phyloP scores from a whole-genome alignment of 2,329 filamentous ascomycete species.

The Pestalotiopsis sp. region DNA sequence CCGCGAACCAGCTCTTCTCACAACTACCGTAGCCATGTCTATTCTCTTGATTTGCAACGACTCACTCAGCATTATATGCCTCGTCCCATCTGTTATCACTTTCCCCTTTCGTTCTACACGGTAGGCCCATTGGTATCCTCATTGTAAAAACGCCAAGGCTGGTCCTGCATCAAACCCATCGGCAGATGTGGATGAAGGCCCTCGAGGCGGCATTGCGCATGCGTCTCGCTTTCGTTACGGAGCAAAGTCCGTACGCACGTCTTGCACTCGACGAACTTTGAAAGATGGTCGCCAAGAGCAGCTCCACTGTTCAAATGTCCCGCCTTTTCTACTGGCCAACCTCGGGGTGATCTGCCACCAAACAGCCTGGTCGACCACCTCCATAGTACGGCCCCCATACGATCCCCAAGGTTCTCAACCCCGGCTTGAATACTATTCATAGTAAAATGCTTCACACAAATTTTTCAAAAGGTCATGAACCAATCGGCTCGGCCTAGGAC shows the following conservation, averaged over 20 bases:
- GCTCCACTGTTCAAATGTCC: too few species aligned
- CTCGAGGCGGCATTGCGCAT: not conserved
- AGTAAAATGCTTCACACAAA: not conserved
- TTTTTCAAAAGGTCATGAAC: not conserved
- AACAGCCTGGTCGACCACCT: not conserved
- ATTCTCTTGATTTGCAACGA: not conserved
- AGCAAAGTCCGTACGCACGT: too few species aligned
- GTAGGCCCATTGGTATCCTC: not conserved
- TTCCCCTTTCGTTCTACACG: not conserved
- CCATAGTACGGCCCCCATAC: not conserved
- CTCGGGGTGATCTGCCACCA: not conserved
- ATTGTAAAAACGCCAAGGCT: not conserved
- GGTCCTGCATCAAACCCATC: not conserved
- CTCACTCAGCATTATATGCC: too few species aligned
- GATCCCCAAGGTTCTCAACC: not conserved
- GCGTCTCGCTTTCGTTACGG: too few species aligned
- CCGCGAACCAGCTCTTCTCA: too few species aligned
- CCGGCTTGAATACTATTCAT: not conserved
- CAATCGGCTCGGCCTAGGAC: not conserved
- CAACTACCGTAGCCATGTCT: too few species aligned
- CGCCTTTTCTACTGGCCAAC: not conserved
- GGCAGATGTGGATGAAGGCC: not conserved
- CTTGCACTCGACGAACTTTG: not conserved
- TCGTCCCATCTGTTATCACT: not conserved
- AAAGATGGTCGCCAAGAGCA: too few species aligned